phyloP scores from a whole-genome alignment of 2,329 filamentous ascomycete genomes.

The Emergomyces pasteurianus region DNA sequence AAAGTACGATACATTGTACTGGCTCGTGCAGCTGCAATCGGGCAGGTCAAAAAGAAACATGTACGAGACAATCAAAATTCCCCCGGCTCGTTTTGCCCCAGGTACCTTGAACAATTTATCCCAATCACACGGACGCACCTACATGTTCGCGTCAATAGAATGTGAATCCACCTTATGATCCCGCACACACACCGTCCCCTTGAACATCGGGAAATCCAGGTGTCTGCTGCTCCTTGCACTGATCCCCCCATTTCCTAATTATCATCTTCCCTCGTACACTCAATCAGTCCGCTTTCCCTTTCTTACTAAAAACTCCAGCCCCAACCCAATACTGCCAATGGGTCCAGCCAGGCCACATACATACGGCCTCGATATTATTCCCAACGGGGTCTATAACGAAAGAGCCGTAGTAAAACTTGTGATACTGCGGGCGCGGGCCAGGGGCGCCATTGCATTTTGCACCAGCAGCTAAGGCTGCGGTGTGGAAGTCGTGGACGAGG shows the following conservation, averaged over 20 bases:
- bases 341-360: conserved; percentile 11
- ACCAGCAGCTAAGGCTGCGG: conserved; percentile 33
- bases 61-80: not conserved
- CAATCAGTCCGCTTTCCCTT: conserved; percentile 5
- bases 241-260: not conserved
- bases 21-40: not conserved
- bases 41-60: not conserved
- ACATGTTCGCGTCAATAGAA: not conserved
- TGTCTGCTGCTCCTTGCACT: not conserved
- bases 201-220: not conserved
- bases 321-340: conserved; percentile 13
- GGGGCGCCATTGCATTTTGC: conserved; percentile 40
- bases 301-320: conserved; percentile 11
- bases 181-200: not conserved
- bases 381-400: conserved; percentile 41
- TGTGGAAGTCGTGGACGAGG: conserved; percentile 36
- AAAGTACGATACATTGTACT: not conserved
- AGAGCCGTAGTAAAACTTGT: conserved; percentile 39
- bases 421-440: conserved; percentile 34
- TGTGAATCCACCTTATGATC: not conserved
- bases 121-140: not conserved
- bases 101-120: not conserved
- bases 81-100: not conserved
- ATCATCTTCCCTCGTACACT: not conserved
- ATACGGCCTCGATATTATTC: conserved; percentile 42